Percentiles rank a stretch among this genome's conserved stretches.
Conservation (phyloP, 106 monocot species). For the Ottelia alismoides region DNA sequence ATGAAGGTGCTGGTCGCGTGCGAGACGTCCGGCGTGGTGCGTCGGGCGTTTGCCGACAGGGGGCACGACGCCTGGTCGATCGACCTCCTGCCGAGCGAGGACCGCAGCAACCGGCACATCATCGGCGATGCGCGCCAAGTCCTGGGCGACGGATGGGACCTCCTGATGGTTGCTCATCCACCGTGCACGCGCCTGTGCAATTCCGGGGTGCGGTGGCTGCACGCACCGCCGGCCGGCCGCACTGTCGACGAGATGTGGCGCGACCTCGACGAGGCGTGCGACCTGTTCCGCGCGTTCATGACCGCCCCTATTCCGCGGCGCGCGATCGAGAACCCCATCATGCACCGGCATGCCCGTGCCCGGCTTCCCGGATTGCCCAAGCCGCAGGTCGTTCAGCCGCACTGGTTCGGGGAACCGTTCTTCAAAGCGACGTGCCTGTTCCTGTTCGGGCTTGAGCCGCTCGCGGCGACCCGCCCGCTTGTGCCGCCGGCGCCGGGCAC, state of each 20-base stretch:
- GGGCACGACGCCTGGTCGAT: not conserved
- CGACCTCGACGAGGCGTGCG: not conserved
- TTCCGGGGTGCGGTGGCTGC: not conserved
- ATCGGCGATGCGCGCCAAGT: not conserved
- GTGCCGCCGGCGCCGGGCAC: not conserved
- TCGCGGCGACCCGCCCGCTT: not conserved
- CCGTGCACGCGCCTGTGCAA: not conserved
- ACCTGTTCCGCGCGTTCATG: not conserved
- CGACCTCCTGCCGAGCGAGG: not conserved
- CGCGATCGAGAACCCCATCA: not conserved
- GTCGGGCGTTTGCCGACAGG: not conserved
- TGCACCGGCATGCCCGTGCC: not conserved
- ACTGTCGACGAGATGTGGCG: not conserved
- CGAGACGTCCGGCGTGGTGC: not conserved
- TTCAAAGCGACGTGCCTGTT: not conserved
- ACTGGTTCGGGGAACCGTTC: not conserved
- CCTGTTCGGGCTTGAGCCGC: not conserved
- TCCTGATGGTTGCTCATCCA: not conserved
- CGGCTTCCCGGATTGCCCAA: not conserved
- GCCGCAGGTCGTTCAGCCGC: not conserved
- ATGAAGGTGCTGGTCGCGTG: not conserved
- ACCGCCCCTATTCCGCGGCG: not conserved
- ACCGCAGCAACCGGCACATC: not conserved
- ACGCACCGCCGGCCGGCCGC: too few species aligned
- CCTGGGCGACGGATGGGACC: not conserved